Evolutionary conservation across 106 monocot species (phyloP).

Genomic region (Xerophyta viscosa): DNA sequence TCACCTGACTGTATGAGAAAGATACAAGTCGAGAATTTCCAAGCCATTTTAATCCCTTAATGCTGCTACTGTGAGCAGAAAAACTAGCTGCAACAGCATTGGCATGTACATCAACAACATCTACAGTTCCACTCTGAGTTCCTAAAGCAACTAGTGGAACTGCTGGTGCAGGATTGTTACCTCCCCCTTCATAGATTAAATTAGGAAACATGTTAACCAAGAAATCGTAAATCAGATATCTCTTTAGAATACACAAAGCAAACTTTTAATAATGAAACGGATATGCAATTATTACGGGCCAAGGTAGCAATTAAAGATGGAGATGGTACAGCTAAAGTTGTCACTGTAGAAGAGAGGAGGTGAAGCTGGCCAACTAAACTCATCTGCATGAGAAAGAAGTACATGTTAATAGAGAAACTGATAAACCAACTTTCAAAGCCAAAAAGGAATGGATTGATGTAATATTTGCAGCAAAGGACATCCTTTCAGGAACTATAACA

Average conservation of each 20-base stretch:
- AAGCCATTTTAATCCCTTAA: conserved; percentile 98
- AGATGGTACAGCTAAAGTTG: conserved; percentile 89
- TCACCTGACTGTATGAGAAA: conserved; percentile 87
- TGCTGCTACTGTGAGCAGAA: conserved; percentile 66
- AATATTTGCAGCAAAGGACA: too few relatives aligned
- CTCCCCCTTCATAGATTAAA: conserved; percentile 57
- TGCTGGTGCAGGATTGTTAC: conserved; percentile 91
- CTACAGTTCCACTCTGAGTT: conserved; percentile 86
- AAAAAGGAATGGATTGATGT: too few relatives aligned
- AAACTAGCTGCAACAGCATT: conserved; percentile 91
- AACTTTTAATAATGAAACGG: neutral
- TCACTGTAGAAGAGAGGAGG: conserved; percentile 94
- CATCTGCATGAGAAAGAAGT: conserved; percentile 59
- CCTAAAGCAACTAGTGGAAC: conserved; percentile 96
- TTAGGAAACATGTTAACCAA: too few relatives aligned
- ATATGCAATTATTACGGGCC: conserved; percentile 51
- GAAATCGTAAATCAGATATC: too few relatives aligned
- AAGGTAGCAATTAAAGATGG: conserved; percentile 94
- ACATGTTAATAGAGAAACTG: too few relatives aligned
- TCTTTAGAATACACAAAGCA: too few relatives aligned
- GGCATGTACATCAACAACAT: conserved; percentile 89
- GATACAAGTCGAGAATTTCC: conserved; percentile 97
- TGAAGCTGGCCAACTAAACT: conserved; percentile 92
- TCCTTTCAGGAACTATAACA: too few relatives aligned
- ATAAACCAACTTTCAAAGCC: too few relatives aligned